Base-by-base conservation (phyloP, 2,329 filamentous ascomycete species). In the Diaporthe vaccinii region DNA sequence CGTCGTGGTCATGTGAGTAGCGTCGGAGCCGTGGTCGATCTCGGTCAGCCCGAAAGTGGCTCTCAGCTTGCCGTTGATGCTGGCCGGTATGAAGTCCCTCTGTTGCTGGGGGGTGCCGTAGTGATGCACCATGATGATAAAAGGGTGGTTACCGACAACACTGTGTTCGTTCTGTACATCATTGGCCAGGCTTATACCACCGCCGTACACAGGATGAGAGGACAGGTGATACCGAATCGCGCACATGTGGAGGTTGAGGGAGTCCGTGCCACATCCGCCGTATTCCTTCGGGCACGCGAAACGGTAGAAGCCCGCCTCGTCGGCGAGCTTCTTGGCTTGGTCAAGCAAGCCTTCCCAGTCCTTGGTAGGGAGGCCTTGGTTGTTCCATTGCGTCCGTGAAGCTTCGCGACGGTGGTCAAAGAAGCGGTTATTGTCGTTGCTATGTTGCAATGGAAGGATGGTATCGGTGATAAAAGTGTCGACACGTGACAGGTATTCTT, bases 321-420 rank as follows among this genome's bases (percentile, higher is more conserved):
- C 49, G 49, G 49, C 49, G n/a, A 25, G 22, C 22, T 14, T 51
- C 49, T 25, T 51, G 49, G 22, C 49, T 25, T 51, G 49, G 49
- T 22, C 25, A 51, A 51, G 49, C 49, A 51, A 14, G 22, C 10
- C 12, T 51, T 51, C 49, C 49, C 49, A 51, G 22, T 51, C 49
- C 49, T 51, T 51, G 22, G 49, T 51, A 25, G 49, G 49, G 49
- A 51, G 49, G 10, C 49, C 49, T 51, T 51, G 22, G 12, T 51
- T 51, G 49, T 51, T 25, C 49, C 49, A 51, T 51, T 51, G 49
- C 22, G 49, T 51, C 49, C 49, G 25, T 25, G 49, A 51, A 51
- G 49, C 49, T 51, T 51, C 49, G 49, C 49, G 49, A 51, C 49
- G 49, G 49, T 51, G 49, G 49, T 51, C 49, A 51, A 51, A 51